Evolutionary conservation across 2,329 filamentous ascomycete genomes (phyloP).

Genomic region (Cryphonectria japonica): DNA sequence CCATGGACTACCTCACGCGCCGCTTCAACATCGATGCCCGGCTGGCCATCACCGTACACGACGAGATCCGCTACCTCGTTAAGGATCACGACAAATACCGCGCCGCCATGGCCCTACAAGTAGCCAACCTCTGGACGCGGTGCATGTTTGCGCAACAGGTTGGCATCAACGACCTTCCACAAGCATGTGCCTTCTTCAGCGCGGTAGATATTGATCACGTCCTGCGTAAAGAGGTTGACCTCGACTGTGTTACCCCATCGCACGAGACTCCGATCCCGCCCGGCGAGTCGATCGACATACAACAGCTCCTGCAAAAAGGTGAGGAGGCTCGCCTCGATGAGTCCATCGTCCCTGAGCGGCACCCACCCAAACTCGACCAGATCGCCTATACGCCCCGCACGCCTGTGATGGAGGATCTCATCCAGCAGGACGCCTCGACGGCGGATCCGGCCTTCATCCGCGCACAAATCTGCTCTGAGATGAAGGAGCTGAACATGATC

Average conservation of each 20-base stretch:
- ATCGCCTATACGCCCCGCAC: conserved; percentile 72
- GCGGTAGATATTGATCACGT: conserved; percentile 95
- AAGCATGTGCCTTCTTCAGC: conserved; percentile 93
- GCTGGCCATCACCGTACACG: conserved; percentile 91
- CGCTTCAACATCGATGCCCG: conserved; percentile 85
- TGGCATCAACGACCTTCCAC: conserved; percentile 92
- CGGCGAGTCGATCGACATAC: conserved; percentile 87
- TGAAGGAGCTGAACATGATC: conserved; percentile 74
- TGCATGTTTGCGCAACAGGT: conserved; percentile 98
- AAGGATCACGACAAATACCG: conserved; percentile 84
- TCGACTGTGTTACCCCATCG: conserved; percentile 94
- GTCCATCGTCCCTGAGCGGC: conserved; percentile 56
- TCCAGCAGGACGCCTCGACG: conserved; percentile 47
- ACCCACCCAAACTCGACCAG: conserved; percentile 60
- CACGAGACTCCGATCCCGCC: conserved; percentile 77
- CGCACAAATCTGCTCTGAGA: conserved; percentile 79
- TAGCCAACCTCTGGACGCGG: conserved; percentile 94
- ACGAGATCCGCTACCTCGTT: conserved; percentile 95
- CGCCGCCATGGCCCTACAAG: conserved; percentile 88
- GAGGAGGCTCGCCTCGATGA: conserved; percentile 70
- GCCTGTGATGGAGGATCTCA: conserved; percentile 78
- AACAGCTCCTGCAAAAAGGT: conserved; percentile 75
- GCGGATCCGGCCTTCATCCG: conserved; percentile 68
- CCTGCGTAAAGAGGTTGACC: conserved; percentile 95
- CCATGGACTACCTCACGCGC: conserved; percentile 90